A percentile compares a stretch with the other conserved stretches of the same genome.
phyloP scores from a whole-genome alignment of 2,329 filamentous ascomycete genomes.

The Davidsoniella virescens region DNA sequence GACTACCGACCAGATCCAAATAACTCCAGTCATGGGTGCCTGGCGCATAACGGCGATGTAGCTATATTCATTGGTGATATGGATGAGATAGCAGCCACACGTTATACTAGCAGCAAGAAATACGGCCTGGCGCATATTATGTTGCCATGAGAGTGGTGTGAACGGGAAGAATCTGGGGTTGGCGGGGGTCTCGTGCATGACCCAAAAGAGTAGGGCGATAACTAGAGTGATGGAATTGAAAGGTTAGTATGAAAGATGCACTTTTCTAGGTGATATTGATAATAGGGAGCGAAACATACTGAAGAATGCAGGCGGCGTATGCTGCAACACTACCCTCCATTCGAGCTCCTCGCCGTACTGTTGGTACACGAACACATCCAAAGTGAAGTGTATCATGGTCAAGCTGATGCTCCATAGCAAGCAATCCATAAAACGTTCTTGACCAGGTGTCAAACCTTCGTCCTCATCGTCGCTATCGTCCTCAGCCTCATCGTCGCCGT shows the following conservation, averaged over 20 bases:
- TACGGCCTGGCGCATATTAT: slow-evolving; percentile 35
- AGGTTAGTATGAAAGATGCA: background rate
- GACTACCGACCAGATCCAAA: slow-evolving; percentile 88
- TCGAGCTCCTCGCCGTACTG: slow-evolving; percentile 56
- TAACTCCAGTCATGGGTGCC: slow-evolving; percentile 69
- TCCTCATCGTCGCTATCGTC: slow-evolving; percentile 20
- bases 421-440: slow-evolving; percentile 38
- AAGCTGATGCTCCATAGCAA: slow-evolving; percentile 45
- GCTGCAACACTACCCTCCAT: slow-evolving; percentile 37
- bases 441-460: slow-evolving; percentile 24
- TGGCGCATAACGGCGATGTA: slow-evolving; percentile 87
- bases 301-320: slow-evolving; percentile 31
- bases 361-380: slow-evolving; percentile 63
- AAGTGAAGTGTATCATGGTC: slow-evolving; percentile 57
- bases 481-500: slow-evolving; percentile 20
- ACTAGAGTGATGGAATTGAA: slow-evolving; percentile 23
- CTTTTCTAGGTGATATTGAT: background rate
- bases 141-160: slow-evolving; percentile 28
- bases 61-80: slow-evolving; percentile 60
- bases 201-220: slow-evolving; percentile 38
- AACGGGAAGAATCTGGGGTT: slow-evolving; percentile 33
- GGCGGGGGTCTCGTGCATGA: slow-evolving; percentile 36
- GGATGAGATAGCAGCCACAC: slow-evolving; percentile 63
- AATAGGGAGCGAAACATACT: background rate
- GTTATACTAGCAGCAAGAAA: slow-evolving; percentile 47